A percentile compares a stretch with the other conserved stretches of the same genome.
phyloP scores from a whole-genome alignment of 1,139 yeast genomes.

The Candida sp. region DNA sequence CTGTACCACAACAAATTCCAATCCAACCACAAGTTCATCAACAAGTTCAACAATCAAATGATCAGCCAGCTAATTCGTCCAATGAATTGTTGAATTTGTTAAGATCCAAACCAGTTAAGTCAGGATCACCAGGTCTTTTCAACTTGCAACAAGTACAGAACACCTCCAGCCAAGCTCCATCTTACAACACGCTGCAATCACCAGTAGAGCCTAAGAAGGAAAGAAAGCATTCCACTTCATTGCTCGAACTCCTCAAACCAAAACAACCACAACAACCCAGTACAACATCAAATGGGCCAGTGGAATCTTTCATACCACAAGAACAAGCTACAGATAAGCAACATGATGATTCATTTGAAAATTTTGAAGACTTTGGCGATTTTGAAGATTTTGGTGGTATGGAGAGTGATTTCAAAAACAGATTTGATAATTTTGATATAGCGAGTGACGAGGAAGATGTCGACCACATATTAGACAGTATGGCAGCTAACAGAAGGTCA shows the following conservation, averaged over 20 bases:
- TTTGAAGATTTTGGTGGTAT: constrained; percentile 22
- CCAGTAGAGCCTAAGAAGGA: background rate
- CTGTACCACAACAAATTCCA: background rate
- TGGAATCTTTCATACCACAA: constrained; percentile 6
- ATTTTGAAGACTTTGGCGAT: constrained; percentile 35
- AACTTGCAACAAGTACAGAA: background rate
- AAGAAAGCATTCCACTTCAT: constrained; percentile 1
- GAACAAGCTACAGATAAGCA: constrained; percentile 11
- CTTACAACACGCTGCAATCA: background rate
- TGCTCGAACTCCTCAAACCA: constrained; percentile 2
- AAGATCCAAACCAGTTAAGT: constrained; percentile 8
- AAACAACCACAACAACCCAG: background rate
- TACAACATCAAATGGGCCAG: constrained; percentile 4
- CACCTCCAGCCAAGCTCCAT: background rate
- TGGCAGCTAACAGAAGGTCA: constrained; percentile 6
- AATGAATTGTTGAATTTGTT: constrained; percentile 16
- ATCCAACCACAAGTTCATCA: background rate
- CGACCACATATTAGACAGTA: constrained; percentile 10
- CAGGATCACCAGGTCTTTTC: background rate
- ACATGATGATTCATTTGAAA: constrained; percentile 23
- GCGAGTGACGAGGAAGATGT: constrained; percentile 33
- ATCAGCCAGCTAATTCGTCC: constrained; percentile 5
- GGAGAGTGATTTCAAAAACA: constrained; percentile 10
- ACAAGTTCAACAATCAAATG: background rate
- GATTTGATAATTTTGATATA: constrained; percentile 21